Percentiles rank a stretch among this genome's conserved stretches.
Evolutionary conservation across 225 moss, liverwort and hornwort genomes (phyloP).

Genomic region (Neckera pumila): DNA sequence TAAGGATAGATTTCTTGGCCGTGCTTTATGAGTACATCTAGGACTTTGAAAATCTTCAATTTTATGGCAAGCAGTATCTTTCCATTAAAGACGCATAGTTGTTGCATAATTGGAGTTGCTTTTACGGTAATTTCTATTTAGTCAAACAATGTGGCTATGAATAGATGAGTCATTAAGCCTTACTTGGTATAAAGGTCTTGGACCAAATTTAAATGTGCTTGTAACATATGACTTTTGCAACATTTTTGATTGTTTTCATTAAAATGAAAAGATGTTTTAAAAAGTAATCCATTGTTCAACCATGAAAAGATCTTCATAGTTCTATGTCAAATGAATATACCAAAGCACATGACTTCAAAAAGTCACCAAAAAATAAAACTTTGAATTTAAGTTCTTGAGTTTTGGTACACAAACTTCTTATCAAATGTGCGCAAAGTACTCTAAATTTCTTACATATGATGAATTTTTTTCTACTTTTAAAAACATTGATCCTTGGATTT

Average conservation of each 20-base stretch:
- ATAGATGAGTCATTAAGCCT: neutral
- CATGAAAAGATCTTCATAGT: neutral
- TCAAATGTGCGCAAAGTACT: neutral
- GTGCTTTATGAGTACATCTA: rapidly evolving
- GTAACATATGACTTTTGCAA: neutral
- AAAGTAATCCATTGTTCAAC: neutral
- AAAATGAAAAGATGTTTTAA: neutral
- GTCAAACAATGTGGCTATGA: neutral
- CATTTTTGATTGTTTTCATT: neutral
- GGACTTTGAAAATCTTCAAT: neutral
- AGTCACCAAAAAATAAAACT: neutral
- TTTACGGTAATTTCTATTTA: neutral
- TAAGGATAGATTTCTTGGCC: neutral
- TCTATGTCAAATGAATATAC: too few relatives aligned
- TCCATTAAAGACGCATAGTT: neutral
- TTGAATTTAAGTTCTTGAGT: neutral
- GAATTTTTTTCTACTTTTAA: neutral
- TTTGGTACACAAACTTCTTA: neutral
- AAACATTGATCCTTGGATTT: neutral
- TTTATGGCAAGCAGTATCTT: neutral
- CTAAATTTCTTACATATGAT: neutral
- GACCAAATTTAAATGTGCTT: neutral
- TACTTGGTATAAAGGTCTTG: neutral
- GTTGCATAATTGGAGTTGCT: neutral
- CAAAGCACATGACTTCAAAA: neutral